Percentiles rank a stretch among this genome's conserved stretches.
Evolutionary conservation across 2,329 filamentous ascomycete species (phyloP).

Genomic region (Calonectria multiphialidica): DNA sequence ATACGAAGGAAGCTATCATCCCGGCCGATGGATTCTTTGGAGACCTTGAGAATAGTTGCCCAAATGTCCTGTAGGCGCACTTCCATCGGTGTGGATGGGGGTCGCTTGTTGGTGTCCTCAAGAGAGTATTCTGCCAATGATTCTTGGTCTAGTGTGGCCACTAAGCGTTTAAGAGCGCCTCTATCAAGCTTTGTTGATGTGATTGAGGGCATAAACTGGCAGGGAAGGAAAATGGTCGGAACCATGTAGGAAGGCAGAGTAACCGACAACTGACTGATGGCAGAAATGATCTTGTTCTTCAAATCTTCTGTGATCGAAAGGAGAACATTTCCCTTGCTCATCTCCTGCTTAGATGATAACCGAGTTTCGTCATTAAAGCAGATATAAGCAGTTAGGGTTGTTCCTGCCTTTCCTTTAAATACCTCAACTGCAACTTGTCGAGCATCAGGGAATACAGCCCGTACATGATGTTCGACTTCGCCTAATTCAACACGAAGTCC

Average conservation of each 20-base stretch:
- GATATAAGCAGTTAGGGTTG: background rate
- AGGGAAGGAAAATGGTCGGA: background rate
- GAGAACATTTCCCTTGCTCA: background rate
- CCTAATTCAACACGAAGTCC: conserved; percentile 64
- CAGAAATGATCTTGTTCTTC: background rate
- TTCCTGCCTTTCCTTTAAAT: background rate
- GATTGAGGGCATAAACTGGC: background rate
- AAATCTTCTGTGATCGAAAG: background rate
- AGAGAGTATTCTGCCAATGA: background rate
- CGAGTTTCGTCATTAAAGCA: background rate
- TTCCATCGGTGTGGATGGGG: background rate
- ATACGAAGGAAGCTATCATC: conserved; percentile 11
- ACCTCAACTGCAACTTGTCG: conserved; percentile 1
- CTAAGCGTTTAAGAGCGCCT: background rate
- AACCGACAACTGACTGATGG: background rate
- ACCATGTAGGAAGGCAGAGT: background rate
- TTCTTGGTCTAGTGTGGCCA: background rate
- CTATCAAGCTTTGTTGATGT: conserved; percentile 4
- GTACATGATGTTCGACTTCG: conserved; percentile 28
- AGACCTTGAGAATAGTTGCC: background rate
- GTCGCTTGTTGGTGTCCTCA: background rate
- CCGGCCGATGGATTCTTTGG: background rate
- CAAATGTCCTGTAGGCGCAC: background rate
- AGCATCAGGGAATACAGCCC: background rate
- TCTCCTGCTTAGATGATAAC: background rate